Evolutionary conservation across 2,329 filamentous ascomycete species (phyloP).

Genomic region (Verticillium nonalfalfae): DNA sequence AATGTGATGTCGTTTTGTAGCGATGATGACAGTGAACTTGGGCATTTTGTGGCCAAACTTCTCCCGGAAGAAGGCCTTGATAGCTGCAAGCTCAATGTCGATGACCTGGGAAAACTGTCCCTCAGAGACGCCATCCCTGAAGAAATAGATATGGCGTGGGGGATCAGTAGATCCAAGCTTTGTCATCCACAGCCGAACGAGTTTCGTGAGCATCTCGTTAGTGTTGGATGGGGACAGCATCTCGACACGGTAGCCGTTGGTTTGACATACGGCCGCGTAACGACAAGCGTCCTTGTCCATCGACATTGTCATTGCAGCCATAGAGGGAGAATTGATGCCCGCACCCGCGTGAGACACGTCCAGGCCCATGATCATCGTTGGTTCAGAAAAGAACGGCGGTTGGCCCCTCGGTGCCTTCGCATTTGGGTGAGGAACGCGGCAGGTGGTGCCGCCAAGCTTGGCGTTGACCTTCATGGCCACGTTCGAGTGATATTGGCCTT

Average conservation of each 20-base stretch:
- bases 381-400: slow-evolving; percentile 29
- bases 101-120: slow-evolving; percentile 79
- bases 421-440: slow-evolving; percentile 22
- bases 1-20: slow-evolving; percentile 90
- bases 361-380: slow-evolving; percentile 64
- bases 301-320: slow-evolving; percentile 83
- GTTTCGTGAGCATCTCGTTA: slow-evolving; percentile 54
- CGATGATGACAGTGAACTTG: slow-evolving; percentile 80
- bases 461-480: slow-evolving; percentile 96
- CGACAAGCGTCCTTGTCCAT: slow-evolving; percentile 64
- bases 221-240: slow-evolving; percentile 67
- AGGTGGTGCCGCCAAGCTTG: slow-evolving; percentile 83
- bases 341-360: slow-evolving; percentile 84
- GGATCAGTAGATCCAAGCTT: slow-evolving; percentile 30
- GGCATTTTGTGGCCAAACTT: slow-evolving; percentile 31
- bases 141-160: slow-evolving; percentile 78
- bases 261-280: slow-evolving; percentile 74
- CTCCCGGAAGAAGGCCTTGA: slow-evolving; percentile 54
- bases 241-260: slow-evolving; percentile 77
- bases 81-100: slow-evolving; percentile 65
- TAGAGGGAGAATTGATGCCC: slow-evolving; percentile 58
- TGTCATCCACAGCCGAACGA: slow-evolving; percentile 58
- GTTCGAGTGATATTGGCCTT: slow-evolving; percentile 85
- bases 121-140: slow-evolving; percentile 88
- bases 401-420: slow-evolving; percentile 16